A percentile compares a stretch with the other conserved stretches of the same genome.
phyloP scores from a whole-genome alignment of 352 stramenopile genomes.

The Pythium biforme region DNA sequence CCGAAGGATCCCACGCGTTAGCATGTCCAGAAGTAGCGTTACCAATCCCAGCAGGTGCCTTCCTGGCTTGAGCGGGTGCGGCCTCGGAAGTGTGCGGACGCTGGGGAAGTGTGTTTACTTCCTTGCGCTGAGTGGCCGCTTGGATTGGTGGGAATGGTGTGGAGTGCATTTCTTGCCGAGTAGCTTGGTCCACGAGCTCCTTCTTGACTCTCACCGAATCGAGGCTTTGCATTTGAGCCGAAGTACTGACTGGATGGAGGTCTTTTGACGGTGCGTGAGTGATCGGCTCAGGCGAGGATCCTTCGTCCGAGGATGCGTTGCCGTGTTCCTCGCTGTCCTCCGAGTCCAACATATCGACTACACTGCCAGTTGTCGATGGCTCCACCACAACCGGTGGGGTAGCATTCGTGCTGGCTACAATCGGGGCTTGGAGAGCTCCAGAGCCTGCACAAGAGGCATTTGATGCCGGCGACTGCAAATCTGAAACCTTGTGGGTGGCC shows the following conservation, averaged over 20 bases:
- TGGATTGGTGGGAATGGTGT: neutral
- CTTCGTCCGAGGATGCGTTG: conserved; percentile 4
- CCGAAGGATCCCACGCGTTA: neutral
- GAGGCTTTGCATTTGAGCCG: conserved; percentile 7
- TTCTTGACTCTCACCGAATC: conserved; percentile 22
- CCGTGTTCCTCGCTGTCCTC: conserved; percentile 2
- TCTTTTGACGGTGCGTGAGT: neutral
- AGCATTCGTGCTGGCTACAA: neutral
- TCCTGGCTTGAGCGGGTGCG: neutral
- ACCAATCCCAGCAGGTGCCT: neutral
- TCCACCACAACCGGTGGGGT: neutral
- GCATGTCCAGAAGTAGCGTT: neutral
- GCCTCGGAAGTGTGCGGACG: neutral
- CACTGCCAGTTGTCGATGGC: neutral
- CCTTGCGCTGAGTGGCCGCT: neutral
- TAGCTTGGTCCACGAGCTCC: conserved; percentile 19
- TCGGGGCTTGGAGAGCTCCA: no score
- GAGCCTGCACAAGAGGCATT: neutral
- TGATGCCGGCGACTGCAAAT: neutral
- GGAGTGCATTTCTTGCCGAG: conserved; percentile 4
- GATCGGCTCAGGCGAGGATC: neutral
- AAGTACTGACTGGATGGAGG: neutral
- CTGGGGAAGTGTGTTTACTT: neutral
- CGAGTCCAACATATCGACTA: conserved; percentile 4
- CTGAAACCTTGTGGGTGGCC: neutral